Evolutionary conservation across 495 filamentous ascomycete genomes (phyloP), one percentile per base, ranked within the genome.

Genomic region (Evernia prunastri): DNA sequence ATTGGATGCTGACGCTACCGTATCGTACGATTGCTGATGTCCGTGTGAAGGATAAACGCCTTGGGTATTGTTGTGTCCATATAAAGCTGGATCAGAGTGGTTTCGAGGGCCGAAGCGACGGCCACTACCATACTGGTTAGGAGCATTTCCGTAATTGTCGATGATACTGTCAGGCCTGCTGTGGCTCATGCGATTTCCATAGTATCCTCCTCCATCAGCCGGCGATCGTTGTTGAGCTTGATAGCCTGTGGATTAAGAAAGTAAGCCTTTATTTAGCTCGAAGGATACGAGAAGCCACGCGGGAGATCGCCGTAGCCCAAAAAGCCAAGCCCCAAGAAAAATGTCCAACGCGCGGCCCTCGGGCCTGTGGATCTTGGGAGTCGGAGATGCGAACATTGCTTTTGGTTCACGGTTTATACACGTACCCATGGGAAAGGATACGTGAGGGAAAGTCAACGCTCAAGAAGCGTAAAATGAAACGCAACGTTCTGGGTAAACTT

Each of bases 1-100:
- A 58, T 86, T 87, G 39, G 86, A 86, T 1, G 81, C 85, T 0
- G 89, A 88, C 31, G 87, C 85, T 23, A 92, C 85, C 9, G 91
- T 96, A 71, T 96, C 91, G 68, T 90, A 84, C 7, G 88, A 91
- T 64, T 84, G 87, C 58, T 92, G 88, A 71, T 93, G 88, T 63
- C 79, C 81, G 56, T 86, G 82, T 39, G 81, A 77, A 18, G 83
- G 79, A 73, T 93, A 90, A 56, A 87, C 79, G 67, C 79, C 77
- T 47, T 75, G 71, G 20, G 64, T 65, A 57, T 70, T 75, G 74
- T 67, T 76, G 64, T 74, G 71, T 57, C 72, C 69, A 59, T 74
- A 78, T 60, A 69, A 65, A 69, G 63, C 67, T 62, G 74, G 81
- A 40, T 81, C 84, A 56, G 71, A 78, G 69, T 69, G 80, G 67